Evolutionary conservation across 495 filamentous ascomycete genomes (phyloP), one percentile per base, ranked within the genome.

Genomic region (Penicillium paxilli): DNA sequence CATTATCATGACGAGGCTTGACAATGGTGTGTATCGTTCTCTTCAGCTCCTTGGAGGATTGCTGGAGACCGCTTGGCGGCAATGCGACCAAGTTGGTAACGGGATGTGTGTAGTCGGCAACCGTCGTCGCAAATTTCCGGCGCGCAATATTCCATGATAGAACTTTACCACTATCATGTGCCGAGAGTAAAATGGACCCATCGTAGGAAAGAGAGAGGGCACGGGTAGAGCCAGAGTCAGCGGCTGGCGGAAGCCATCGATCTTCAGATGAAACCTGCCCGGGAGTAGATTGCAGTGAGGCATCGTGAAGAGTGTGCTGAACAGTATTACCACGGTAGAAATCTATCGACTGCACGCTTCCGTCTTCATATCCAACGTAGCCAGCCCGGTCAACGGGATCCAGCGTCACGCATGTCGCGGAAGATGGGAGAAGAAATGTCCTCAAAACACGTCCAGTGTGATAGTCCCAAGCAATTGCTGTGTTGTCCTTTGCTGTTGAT

Each of bases 401-500:
- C 4, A 98, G 71, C 8, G 82, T 77, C 22, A 96, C 62, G 56
- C 86, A 91, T 22, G 84, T 74, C 16, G 92, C 89, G 20, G 80
- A 77, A n/a, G 76, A 78, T 2, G 88, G 80, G 44, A 96, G 81
- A 17, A 98, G 77, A 57, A 89, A 86, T 16, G 91, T 96, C 54
- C 91, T 85, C 51, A 97, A 67, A 20, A 83, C 76, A 24, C 78
- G 77, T 30, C 91, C 91, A 1, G 81, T 89, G 23, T 86, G 82
- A 63, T 92, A 94, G 66, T 96, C 89, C 94, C 94, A 98, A 49
- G 90, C 80, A 55, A 94, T 85, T 55, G 87, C 88, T 1, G 85
- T 92, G 58, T 87, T 87, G 66, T 96, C 92, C 54, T 87, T 82
- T 49, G 89, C 88, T 1, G 84, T 82, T 2, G 91, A 91, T 14